Percentiles rank a stretch among this genome's conserved stretches.
Conservation (phyloP, 805 yeast genomes). For the Starmerella floricola region DNA sequence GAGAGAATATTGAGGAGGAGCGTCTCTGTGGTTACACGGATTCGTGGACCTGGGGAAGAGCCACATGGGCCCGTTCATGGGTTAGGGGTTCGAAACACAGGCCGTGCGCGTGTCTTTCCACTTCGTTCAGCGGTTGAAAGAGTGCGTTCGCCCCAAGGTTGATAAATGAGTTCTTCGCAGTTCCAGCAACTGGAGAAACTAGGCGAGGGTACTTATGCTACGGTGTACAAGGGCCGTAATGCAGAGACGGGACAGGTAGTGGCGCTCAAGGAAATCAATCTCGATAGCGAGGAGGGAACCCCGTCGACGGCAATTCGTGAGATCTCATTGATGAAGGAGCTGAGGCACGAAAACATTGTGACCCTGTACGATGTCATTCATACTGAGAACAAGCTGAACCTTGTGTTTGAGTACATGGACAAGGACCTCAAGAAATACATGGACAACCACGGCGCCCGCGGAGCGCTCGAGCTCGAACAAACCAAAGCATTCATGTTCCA, state of each 20-base stretch:
- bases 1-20: too few species aligned
- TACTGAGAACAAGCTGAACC: constrained; percentile 85
- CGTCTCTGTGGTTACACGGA: too few species aligned
- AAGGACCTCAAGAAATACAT: constrained; percentile 86
- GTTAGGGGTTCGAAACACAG: too few species aligned
- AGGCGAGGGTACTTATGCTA: constrained; percentile 95
- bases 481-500: constrained; percentile 93
- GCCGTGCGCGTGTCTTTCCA: too few species aligned
- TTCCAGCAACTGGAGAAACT: constrained; percentile 47
- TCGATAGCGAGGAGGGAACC: constrained; percentile 95
- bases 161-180: constrained; percentile 26
- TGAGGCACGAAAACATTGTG: constrained; percentile 85
- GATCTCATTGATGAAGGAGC: constrained; percentile 87
- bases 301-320: constrained; percentile 97
- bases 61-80: too few species aligned
- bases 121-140: too few species aligned
- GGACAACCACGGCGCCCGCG: constrained; percentile 71
- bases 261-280: constrained; percentile 85
- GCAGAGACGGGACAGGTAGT: constrained; percentile 78
- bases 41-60: too few species aligned
- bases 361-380: constrained; percentile 90
- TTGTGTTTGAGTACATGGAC: constrained; percentile 90
- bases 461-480: constrained; percentile 59
- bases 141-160: background rate
- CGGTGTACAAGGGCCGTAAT: constrained; percentile 91